phyloP scores from a whole-genome alignment of 1,284 basidiomycete genomes.

The Macrocystidia cucumis region DNA sequence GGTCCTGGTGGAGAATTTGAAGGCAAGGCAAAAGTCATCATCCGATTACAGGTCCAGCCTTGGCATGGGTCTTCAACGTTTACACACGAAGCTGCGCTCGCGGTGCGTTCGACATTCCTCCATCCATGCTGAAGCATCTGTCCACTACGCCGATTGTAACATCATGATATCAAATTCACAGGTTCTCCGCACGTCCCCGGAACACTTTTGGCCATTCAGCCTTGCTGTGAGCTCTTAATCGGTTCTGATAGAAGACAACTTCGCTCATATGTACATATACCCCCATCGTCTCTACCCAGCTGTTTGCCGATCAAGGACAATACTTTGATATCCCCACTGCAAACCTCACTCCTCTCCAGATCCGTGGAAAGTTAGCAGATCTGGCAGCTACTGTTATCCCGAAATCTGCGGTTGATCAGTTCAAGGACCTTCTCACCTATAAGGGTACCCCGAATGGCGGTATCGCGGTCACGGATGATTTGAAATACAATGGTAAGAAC shows the following conservation, averaged over 20 bases:
- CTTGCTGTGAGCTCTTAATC: conserved; percentile 40
- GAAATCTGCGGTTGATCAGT: conserved; percentile 34
- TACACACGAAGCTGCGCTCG: conserved; percentile 77
- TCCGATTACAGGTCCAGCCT: conserved; percentile 79
- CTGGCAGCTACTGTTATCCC: conserved; percentile 48
- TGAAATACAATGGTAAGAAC: conserved; percentile 74
- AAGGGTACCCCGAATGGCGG: conserved; percentile 71
- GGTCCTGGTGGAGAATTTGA: conserved; percentile 60
- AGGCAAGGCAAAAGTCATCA: conserved; percentile 73
- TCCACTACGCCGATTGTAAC: neutral
- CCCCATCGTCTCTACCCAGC: conserved; percentile 25
- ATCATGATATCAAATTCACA: conserved; percentile 19
- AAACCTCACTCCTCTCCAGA: conserved; percentile 63
- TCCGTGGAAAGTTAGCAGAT: conserved; percentile 66
- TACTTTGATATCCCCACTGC: conserved; percentile 77
- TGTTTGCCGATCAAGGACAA: conserved; percentile 70
- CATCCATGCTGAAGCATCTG: conserved; percentile 15
- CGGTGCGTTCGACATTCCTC: conserved; percentile 32
- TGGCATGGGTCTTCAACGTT: conserved; percentile 76
- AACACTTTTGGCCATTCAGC: conserved; percentile 75
- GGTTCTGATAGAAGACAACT: neutral
- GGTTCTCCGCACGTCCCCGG: conserved; percentile 61
- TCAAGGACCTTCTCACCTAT: conserved; percentile 58
- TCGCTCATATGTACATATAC: conserved; percentile 8
- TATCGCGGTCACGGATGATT: conserved; percentile 68